These are phyloP conservation scores for Podila epicladia DNA, from an alignment of 192 early-diverging fungal genomes.

Conservation along the genomic window DNA sequence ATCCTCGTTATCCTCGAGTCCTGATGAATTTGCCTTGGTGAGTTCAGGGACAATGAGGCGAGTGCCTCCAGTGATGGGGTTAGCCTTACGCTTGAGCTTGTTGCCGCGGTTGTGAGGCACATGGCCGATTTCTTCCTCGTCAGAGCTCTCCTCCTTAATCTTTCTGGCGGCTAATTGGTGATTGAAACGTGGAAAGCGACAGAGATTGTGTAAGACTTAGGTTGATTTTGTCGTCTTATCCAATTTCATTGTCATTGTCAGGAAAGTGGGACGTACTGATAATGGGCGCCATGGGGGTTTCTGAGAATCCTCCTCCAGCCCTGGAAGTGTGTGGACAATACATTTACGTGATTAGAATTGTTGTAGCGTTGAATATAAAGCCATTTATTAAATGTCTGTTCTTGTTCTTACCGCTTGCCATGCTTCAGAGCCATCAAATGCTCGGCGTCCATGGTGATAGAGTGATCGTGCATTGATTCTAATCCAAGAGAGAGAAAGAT, in stretches of 20 bases:
- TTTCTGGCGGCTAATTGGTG: constrained; percentile 23
- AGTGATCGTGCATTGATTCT: constrained; percentile 22
- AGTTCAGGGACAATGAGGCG: constrained; percentile 56
- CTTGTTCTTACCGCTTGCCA: constrained; percentile 22
- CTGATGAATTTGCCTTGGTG: constrained; percentile 25
- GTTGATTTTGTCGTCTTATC: neutral
- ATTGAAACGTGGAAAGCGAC: neutral
- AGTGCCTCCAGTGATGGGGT: constrained; percentile 52
- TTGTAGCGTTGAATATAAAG: neutral
- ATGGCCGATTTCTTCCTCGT: constrained; percentile 57
- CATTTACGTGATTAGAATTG: neutral
- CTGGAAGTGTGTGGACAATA: neutral
- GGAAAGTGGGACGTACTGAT: constrained; percentile 2
- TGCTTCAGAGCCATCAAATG: constrained; percentile 46
- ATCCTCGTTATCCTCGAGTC: constrained; percentile 27
- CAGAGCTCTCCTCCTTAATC: constrained; percentile 25
- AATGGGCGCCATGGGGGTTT: constrained; percentile 5
- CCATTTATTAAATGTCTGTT: neutral
- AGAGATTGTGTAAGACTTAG: neutral
- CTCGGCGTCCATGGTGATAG: constrained; percentile 30
- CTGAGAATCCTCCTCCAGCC: constrained; percentile 3
- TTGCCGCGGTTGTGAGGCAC: constrained; percentile 75
- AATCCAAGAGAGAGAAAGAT: neutral
- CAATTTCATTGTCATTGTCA: neutral
- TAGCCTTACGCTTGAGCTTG: constrained; percentile 70